Base-by-base conservation (phyloP, 305 asterid species). In the Striga hermonthica region DNA sequence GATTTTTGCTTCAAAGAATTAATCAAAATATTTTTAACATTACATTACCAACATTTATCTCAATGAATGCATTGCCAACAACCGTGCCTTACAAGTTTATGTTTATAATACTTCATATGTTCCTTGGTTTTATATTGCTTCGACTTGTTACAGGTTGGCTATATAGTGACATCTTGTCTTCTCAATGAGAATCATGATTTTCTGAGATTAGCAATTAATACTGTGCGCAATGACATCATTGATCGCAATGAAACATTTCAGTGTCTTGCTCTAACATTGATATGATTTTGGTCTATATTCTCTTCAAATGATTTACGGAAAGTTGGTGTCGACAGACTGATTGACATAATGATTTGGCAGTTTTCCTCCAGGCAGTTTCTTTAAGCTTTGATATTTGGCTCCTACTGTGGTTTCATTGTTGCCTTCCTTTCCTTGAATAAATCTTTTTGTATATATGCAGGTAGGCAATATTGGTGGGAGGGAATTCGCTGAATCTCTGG, bases 391-490 rank as follows among this genome's bases (percentile, higher is more conserved):
- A 36, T 40, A 31, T 60, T 60, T 22, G 31, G 31, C 22, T 43
- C 48, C 57, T 6, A 45, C 13, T 52, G 52, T 69, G 62, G 50
- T 39, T 47, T 65, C 49, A 6, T 64, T 28, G 55, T 60, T 53
- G 36, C 60, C 52, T 66, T 58, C 40, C 52, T 63, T 57, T 52
- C 43, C 28, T 56, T 52, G 47, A 74, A 74, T 58, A 66, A 50
- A 65, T 48, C 62, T 65, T 60, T 16, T 67, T 45, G 38, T 71
- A 50, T 77, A 41, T 77, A 35, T 73, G 64, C 86, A 94, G 99
- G 98, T 94, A 58, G 99, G 99, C 68, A 94, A 94, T 79, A 94
- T 94, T 76, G 99, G 99, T 64, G 99, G 99, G 63, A 84, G 98
- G 68, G 99, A 94, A 59, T 94, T 94, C 78, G 98, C 99, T 49